Conservation (phyloP, 345 rosid genomes). For the Camelina neglecta region DNA sequence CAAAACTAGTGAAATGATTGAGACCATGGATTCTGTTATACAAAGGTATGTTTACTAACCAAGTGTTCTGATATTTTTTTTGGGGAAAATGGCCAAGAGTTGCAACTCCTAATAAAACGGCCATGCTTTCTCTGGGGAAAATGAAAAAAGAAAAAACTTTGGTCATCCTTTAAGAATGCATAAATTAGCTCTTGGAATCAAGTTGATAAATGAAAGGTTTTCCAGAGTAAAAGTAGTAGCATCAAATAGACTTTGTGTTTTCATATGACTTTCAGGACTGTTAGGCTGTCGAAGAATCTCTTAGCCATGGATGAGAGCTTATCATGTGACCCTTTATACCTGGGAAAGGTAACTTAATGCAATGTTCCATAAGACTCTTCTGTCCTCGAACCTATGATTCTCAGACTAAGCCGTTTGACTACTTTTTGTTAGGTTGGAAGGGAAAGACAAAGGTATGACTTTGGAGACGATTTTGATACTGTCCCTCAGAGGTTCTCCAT, state of each 20-base stretch:
- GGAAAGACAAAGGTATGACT: slow-evolving; percentile 91
- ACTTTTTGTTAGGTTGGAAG: slow-evolving; percentile 66
- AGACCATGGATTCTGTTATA: slow-evolving; percentile 78
- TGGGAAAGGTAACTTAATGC: slow-evolving; percentile 65
- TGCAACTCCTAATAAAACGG: not conserved
- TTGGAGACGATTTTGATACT: slow-evolving; percentile 80
- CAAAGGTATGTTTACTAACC: slow-evolving; percentile 62
- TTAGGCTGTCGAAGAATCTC: slow-evolving; percentile 83
- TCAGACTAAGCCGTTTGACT: slow-evolving; percentile 20
- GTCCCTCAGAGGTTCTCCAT: slow-evolving; percentile 89
- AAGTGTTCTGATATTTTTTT: slow-evolving; percentile 13
- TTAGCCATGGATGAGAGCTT: slow-evolving; percentile 75
- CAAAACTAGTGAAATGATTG: slow-evolving; percentile 86
- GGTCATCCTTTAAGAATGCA: not conserved
- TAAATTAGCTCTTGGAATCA: slow-evolving; percentile 7
- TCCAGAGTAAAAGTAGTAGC: slow-evolving; percentile 11
- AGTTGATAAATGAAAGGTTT: slow-evolving; percentile 7
- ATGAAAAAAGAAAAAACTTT: not conserved
- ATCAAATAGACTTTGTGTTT: slow-evolving; percentile 1
- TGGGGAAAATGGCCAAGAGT: not conserved
- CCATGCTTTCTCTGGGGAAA: not conserved
- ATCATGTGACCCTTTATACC: slow-evolving; percentile 79
- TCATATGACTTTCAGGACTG: slow-evolving; percentile 58
- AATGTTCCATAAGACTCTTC: slow-evolving; percentile 8
- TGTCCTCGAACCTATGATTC: slow-evolving; percentile 24